Base-by-base conservation (phyloP, 2,329 filamentous ascomycete species). In the Aspergillus caelatus region DNA sequence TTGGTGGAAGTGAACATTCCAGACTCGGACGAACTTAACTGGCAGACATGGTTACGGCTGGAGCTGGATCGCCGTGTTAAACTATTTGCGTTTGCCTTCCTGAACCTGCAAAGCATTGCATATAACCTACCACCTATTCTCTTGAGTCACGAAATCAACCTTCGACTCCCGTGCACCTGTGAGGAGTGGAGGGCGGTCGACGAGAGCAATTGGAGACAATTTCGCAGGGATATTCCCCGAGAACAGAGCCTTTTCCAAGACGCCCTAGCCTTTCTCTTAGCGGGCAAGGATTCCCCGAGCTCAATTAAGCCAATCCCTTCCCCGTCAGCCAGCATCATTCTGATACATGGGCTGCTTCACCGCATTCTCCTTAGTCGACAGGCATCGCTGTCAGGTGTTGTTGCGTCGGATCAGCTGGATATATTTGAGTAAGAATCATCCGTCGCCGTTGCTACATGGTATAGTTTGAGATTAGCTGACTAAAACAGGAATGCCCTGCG, bases 401-500 rank as follows among this genome's bases (percentile, higher is more conserved):
- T 50, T 9, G 19, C 32, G 4, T 16, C 34, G 2, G 43, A 32
- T 7, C 58, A 53, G 10, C 39, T 54, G 11, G 62, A 64, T 1
- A 56, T 50, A 39, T 52, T 68, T 19, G 57, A 74, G 62, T 39
- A 39, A 39, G 77, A 74, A 61, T 71, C 73, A 4, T 74, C 73
- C 57, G 16, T 4, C 7, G 28, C 11, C 34, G 10, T 34, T 34
- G 10, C 32, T 34, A 34, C 34, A 6, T 14, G 12, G 34, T 16
- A 2, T 14, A 5, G 34, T 2, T 14, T 36, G 12, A 36, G 12
- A 36, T 6, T 26, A 21, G 19, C 28, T 53, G 19, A 53, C 48
- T 10, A 8, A 14, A 54, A 54, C 68, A 78, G 66, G 67, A 73
- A 82, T 36, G 81, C 82, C 19, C 67, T 80, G 1, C 70, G 75